Evolutionary conservation across 2,329 filamentous ascomycete species (phyloP).

Genomic region (Paecilomyces dactylethromorphus): DNA sequence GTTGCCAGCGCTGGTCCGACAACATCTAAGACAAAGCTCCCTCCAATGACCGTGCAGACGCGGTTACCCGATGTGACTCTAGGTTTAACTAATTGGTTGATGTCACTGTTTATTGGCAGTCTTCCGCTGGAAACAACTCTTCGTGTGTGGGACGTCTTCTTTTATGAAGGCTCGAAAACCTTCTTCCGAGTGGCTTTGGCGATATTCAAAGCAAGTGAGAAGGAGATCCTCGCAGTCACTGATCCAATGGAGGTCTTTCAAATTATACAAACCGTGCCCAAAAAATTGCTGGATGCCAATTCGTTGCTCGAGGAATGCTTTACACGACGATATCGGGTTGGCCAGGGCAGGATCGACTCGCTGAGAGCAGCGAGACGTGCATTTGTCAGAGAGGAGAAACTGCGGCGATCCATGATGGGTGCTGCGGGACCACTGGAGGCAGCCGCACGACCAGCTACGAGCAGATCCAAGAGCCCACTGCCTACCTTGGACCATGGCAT

Average conservation of each 20-base stretch:
- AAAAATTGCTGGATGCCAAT: slow-evolving; percentile 76
- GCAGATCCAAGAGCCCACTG: slow-evolving; percentile 18
- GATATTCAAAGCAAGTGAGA: slow-evolving; percentile 83
- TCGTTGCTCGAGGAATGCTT: slow-evolving; percentile 76
- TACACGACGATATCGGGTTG: slow-evolving; percentile 70
- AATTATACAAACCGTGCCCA: slow-evolving; percentile 80
- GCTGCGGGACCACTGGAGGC: slow-evolving; percentile 27
- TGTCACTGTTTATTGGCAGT: slow-evolving; percentile 92
- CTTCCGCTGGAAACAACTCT: slow-evolving; percentile 86
- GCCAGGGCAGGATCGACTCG: slow-evolving; percentile 73
- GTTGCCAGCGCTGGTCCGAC: slow-evolving; percentile 63
- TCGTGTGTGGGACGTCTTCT: slow-evolving; percentile 91
- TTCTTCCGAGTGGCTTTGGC: slow-evolving; percentile 86
- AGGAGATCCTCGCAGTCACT: slow-evolving; percentile 67
- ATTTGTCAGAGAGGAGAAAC: slow-evolving; percentile 34
- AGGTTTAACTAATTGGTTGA: slow-evolving; percentile 94
- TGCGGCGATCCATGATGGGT: slow-evolving; percentile 30
- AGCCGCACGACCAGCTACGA: slow-evolving; percentile 23
- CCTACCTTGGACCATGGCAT: slow-evolving; percentile 26
- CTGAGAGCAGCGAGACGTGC: slow-evolving; percentile 63
- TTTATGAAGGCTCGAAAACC: slow-evolving; percentile 91
- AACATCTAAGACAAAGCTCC: slow-evolving; percentile 32
- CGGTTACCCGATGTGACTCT: slow-evolving; percentile 83
- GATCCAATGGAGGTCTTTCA: slow-evolving; percentile 97
- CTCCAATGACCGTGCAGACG: slow-evolving; percentile 33